phyloP scores from a whole-genome alignment of 148 eudicot species.

The Fallopia convolvulus region DNA sequence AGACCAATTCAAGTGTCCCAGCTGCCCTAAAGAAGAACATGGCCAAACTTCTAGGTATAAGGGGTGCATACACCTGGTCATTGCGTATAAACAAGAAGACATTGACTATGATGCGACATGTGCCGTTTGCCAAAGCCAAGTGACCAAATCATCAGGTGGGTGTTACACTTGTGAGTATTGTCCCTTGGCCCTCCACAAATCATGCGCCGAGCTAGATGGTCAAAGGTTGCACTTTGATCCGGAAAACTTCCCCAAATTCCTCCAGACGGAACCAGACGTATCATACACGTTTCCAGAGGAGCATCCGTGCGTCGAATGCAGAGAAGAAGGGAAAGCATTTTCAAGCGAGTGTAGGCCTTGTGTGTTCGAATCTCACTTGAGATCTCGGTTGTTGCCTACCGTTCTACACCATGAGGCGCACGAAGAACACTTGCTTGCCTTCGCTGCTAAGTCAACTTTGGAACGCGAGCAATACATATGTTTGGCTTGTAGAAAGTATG shows the following conservation, averaged over 20 bases:
- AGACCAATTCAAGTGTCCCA: not conserved
- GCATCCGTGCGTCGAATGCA: not conserved
- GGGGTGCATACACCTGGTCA: not conserved
- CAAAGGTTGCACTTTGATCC: not conserved
- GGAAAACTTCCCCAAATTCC: not conserved
- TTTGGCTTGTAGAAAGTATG: not conserved
- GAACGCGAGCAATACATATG: not conserved
- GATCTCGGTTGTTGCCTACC: not conserved
- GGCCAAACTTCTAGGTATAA: not conserved
- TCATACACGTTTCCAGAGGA: not conserved
- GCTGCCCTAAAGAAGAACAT: not conserved
- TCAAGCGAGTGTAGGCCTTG: not conserved
- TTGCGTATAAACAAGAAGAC: not conserved
- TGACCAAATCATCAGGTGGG: not conserved
- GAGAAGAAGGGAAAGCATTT: not conserved
- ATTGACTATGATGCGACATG: not conserved
- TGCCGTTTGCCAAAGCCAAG: not conserved
- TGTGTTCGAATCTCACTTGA: not conserved
- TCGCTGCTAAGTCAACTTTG: not conserved
- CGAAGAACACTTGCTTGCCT: not conserved
- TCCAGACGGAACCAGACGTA: not conserved
- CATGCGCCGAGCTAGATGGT: not conserved
- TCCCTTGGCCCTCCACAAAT: not conserved
- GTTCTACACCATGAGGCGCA: not conserved
- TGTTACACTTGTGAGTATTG: not conserved